Conservation (phyloP, 768 basidiomycete species). For the Hygrophorus russula region DNA sequence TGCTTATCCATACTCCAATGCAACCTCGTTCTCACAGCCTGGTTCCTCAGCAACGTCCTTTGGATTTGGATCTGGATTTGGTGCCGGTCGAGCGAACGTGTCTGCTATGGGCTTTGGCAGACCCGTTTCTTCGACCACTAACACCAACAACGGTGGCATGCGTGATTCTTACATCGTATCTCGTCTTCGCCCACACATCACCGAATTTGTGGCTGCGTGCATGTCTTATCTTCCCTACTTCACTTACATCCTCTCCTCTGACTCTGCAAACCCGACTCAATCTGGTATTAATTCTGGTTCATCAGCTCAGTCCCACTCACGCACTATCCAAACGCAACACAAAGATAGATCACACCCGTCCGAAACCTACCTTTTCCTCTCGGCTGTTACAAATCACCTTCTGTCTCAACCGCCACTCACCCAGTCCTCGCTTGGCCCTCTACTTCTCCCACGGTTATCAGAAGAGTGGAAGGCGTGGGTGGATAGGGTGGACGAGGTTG, state of each 20-base stretch:
- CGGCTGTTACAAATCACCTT: constrained; percentile 56
- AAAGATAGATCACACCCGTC: constrained; percentile 60
- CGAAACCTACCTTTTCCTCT: constrained; percentile 66
- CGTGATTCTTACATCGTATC: constrained; percentile 72
- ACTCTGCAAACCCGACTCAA: constrained; percentile 13
- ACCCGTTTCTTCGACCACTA: background rate
- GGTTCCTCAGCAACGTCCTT: constrained; percentile 14
- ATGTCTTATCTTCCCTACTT: constrained; percentile 83
- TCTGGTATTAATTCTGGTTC: constrained; percentile 12
- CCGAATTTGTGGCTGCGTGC: constrained; percentile 67
- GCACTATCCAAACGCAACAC: constrained; percentile 36
- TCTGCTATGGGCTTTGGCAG: constrained; percentile 9
- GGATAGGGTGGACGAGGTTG: constrained; percentile 51
- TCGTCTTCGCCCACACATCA: constrained; percentile 62
- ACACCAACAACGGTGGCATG: constrained; percentile 43
- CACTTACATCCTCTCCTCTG: constrained; percentile 36
- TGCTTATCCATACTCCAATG: constrained; percentile 72
- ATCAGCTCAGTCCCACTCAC: constrained; percentile 28
- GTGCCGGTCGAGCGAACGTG: constrained; percentile 8
- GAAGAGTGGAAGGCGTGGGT: constrained; percentile 79
- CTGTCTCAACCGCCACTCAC: constrained; percentile 58
- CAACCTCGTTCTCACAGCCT: constrained; percentile 19
- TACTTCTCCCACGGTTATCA: constrained; percentile 50
- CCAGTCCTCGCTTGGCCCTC: constrained; percentile 43
- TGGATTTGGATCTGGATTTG: constrained; percentile 19